Percentiles rank a stretch among this genome's conserved stretches.
These are phyloP conservation scores for Kwoniella dendrophila DNA, from an alignment of 768 basidiomycete species.

Conservation along the genomic window DNA sequence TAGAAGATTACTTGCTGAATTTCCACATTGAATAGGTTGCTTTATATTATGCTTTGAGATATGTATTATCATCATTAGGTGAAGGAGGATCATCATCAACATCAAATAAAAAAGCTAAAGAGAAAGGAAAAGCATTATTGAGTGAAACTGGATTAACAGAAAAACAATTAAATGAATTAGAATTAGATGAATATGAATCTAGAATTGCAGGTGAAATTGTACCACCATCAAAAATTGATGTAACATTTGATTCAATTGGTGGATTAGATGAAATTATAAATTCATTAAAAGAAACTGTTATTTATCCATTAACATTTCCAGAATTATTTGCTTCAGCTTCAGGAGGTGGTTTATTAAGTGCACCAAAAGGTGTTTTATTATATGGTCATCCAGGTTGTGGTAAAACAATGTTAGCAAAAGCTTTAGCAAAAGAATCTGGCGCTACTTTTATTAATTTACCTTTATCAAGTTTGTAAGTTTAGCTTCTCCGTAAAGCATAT, in stretches of 20 bases:
- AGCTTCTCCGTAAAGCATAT: too few relatives aligned
- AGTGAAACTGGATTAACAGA: slow-evolving; percentile 54
- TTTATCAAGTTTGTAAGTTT: slow-evolving; percentile 64
- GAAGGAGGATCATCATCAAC: slow-evolving; percentile 27
- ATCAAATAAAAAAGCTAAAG: slow-evolving; percentile 54
- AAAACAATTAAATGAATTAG: slow-evolving; percentile 57
- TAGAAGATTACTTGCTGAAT: too few relatives aligned
- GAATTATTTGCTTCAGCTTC: slow-evolving; percentile 81
- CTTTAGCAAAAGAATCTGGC: slow-evolving; percentile 92
- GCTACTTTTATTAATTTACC: slow-evolving; percentile 94
- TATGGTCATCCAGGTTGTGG: slow-evolving; percentile 98
- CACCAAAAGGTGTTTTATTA: slow-evolving; percentile 93
- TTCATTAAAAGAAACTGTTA: slow-evolving; percentile 90
- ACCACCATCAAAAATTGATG: slow-evolving; percentile 50
- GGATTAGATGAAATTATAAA: slow-evolving; percentile 88
- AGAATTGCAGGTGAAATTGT: slow-evolving; percentile 91
- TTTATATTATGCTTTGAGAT: slow-evolving; percentile 56
- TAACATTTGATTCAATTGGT: slow-evolving; percentile 70
- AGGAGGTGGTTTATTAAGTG: slow-evolving; percentile 68
- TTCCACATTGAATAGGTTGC: slow-evolving; percentile 50
- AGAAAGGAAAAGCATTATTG: slow-evolving; percentile 55
- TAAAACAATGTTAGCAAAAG: slow-evolving; percentile 99
- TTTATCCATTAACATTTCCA: slow-evolving; percentile 90
- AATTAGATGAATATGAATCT: slow-evolving; percentile 91
- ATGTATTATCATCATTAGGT: slow-evolving; percentile 54